A percentile compares a stretch with the other conserved stretches of the same genome.
phyloP scores from a whole-genome alignment of 1,139 yeast genomes.

The Kodamaea arcana region DNA sequence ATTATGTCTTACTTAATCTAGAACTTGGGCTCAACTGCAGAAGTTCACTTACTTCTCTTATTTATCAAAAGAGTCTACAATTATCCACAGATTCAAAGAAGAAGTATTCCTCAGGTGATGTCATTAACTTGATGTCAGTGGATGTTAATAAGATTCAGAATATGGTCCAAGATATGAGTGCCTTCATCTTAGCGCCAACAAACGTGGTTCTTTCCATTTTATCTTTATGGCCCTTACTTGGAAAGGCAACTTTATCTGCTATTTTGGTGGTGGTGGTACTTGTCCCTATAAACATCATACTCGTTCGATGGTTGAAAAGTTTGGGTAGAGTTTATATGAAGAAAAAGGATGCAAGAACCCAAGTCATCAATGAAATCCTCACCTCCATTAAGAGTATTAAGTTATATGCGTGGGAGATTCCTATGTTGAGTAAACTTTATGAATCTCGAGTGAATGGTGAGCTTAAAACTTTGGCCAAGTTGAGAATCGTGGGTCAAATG shows the following conservation, averaged over 20 bases:
- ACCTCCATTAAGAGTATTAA: conserved; percentile 65
- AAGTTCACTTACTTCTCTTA: conserved; percentile 46
- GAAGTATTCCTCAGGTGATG: conserved; percentile 51
- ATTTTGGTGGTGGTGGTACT: conserved; percentile 48
- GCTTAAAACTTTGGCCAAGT: conserved; percentile 40
- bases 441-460: conserved; percentile 53
- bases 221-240: conserved; percentile 57
- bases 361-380: conserved; percentile 55
- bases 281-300: conserved; percentile 53
- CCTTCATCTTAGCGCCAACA: conserved; percentile 56
- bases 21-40: conserved; percentile 52
- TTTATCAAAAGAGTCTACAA: conserved; percentile 48
- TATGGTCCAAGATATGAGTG: conserved; percentile 48
- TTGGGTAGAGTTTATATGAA: conserved; percentile 62
- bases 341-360: conserved; percentile 58
- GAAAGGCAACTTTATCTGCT: conserved; percentile 62
- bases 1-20: conserved; percentile 47
- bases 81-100: conserved; percentile 46
- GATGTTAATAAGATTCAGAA: conserved; percentile 56
- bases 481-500: conserved; percentile 44
- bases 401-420: conserved; percentile 71
- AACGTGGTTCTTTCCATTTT: conserved; percentile 50
- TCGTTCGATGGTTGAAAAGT: conserved; percentile 46
- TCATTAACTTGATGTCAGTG: conserved; percentile 54
- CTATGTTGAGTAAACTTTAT: conserved; percentile 50